phyloP scores from a whole-genome alignment of 495 filamentous ascomycete genomes.

The Margaritispora aquatica region DNA sequence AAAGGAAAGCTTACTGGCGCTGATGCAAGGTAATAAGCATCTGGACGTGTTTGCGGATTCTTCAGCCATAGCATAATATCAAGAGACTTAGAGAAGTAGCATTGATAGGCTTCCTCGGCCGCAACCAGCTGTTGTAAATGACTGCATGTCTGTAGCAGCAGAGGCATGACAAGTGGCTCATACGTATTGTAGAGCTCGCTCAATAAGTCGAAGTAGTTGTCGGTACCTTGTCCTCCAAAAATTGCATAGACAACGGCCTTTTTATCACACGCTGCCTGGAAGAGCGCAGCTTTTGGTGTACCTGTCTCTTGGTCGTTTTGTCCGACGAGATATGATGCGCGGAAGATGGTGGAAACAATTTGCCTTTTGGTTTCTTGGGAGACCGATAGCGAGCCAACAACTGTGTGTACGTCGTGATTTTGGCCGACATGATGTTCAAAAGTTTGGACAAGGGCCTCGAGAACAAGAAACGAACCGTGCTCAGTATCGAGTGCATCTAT shows the following conservation, averaged over 20 bases:
- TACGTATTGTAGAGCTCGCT: slow-evolving; percentile 48
- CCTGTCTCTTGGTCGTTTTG: too few species aligned
- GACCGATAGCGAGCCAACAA: too few species aligned
- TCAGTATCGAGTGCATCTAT: too few species aligned
- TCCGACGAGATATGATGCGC: too few species aligned
- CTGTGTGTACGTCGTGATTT: too few species aligned
- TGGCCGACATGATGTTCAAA: too few species aligned
- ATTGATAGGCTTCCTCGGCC: not conserved
- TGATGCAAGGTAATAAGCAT: slow-evolving; percentile 72
- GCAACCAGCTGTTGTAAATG: not conserved
- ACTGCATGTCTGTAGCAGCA: not conserved
- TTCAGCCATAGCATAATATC: not conserved
- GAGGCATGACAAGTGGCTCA: not conserved
- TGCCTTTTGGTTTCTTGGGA: too few species aligned
- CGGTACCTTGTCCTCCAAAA: slow-evolving; percentile 92
- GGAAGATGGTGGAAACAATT: too few species aligned
- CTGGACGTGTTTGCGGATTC: not conserved
- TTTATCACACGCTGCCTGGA: slow-evolving; percentile 74
- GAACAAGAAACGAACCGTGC: too few species aligned
- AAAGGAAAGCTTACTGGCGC: slow-evolving; percentile 95
- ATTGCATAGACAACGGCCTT: slow-evolving; percentile 76
- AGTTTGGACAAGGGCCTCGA: too few species aligned
- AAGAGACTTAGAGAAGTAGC: not conserved
- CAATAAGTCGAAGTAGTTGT: slow-evolving; percentile 95
- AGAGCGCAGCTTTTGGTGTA: too few species aligned